Base-by-base conservation (phyloP, 352 stramenopile species). In the Globisporangium alternatum region DNA sequence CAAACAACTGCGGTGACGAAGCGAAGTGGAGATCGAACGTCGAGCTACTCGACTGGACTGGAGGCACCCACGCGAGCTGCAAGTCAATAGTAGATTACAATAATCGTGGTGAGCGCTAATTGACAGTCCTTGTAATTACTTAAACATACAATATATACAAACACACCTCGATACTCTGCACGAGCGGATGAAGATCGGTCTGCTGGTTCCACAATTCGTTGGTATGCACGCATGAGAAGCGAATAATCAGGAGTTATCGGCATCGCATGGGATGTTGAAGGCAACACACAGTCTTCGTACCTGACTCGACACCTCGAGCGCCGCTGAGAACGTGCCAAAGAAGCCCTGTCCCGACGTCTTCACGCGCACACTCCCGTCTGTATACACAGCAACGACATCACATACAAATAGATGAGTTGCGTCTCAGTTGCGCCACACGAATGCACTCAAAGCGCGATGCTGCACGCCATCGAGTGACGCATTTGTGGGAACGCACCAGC, bases 101-200 rank as follows among this genome's bases (percentile, higher is more conserved):
- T 35, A 41, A n/a, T 44, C 17, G 39, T n/a, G 12, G 9, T 55
- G 3, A 55, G 28, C 43, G 31, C 22, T n/a, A 21, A 6, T n/a
- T 15, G 21, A 6, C 12, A n/a, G 8, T 2, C 45, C 19, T 7
- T 52, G 12, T 10, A 2, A n/a, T 6, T 45, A 45, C 12, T 21
- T n/a, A 19, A 8, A 37, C 31, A 45, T n/a, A 13, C 15, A 45
- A 45, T 45, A 45, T 5, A 44, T 15, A 44, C 10, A n/a, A 44
- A 30, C 21, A 37, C 60, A 81, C 78, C 66, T 83, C 68, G 66
- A 86, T 69, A 35, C 62, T 43, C 47, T 80, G 59, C 28, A 84
- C 52, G 7, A 80, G 48, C 12, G 75, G 70, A 44, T 78, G 72
- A 7, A 83, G 59, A 21, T 15, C 21, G 10, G 49, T 56, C 56